phyloP scores from a whole-genome alignment of 768 basidiomycete species.

The Neoboletus brunneissimus region DNA sequence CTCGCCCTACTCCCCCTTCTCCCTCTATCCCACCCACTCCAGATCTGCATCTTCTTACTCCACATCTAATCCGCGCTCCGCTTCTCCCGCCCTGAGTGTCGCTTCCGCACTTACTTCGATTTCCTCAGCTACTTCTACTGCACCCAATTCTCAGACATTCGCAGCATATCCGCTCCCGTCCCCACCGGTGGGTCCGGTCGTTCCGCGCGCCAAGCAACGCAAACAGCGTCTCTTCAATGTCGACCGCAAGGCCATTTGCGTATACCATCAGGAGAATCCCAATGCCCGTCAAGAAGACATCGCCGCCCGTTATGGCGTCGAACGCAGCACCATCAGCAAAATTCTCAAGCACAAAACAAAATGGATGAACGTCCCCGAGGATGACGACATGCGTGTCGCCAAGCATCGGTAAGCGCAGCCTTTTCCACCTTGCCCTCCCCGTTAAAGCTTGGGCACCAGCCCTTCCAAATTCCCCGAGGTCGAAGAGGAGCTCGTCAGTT shows the following conservation, averaged over 20 bases:
- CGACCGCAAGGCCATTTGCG: conserved; percentile 74
- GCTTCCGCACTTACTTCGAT: conserved; percentile 53
- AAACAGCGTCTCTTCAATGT: conserved; percentile 74
- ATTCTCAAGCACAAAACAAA: conserved; percentile 82
- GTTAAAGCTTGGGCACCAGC: conserved; percentile 35
- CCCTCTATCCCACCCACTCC: conserved; percentile 44
- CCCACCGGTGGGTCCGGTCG: conserved; percentile 29
- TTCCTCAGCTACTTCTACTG: conserved; percentile 38
- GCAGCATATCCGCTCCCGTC: conserved; percentile 30
- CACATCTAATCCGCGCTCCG: conserved; percentile 48
- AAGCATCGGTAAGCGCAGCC: conserved; percentile 57
- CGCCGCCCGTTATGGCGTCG: conserved; percentile 69
- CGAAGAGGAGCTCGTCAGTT: conserved; percentile 60
- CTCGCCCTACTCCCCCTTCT: conserved; percentile 46
- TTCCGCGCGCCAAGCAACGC: conserved; percentile 48
- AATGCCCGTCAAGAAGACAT: conserved; percentile 82
- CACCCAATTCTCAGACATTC: conserved; percentile 31
- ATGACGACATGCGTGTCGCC: conserved; percentile 56
- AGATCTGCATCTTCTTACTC: conserved; percentile 44
- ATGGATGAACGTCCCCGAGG: conserved; percentile 70
- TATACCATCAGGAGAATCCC: conserved; percentile 60
- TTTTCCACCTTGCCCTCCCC: conserved; percentile 3
- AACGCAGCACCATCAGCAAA: conserved; percentile 92
- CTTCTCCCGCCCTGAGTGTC: conserved; percentile 63
- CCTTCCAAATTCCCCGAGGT: conserved; percentile 80